A percentile compares a stretch with the other conserved stretches of the same genome.
These are phyloP conservation scores for Citrus sp. DNA, from an alignment of 345 rosid species.

Conservation along the genomic window DNA sequence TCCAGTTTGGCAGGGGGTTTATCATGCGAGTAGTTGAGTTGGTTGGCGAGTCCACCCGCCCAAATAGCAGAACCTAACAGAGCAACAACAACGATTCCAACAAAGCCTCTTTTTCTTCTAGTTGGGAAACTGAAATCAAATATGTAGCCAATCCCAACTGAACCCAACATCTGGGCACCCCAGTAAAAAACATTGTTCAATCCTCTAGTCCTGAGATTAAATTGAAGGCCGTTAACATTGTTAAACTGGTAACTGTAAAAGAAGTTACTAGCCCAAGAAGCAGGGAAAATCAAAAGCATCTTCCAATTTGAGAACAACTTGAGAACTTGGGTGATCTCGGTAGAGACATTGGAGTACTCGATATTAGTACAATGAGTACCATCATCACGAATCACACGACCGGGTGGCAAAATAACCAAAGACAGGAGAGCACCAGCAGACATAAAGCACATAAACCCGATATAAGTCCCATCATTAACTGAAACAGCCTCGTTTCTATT, in stretches of 20 bases:
- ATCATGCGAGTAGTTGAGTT: conserved; percentile 38
- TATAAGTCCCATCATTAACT: conserved; percentile 68
- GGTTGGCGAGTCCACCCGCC: conserved; percentile 86
- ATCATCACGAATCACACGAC: conserved; percentile 49
- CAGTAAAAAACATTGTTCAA: conserved; percentile 87
- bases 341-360: conserved; percentile 44
- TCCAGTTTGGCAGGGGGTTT: conserved; percentile 48
- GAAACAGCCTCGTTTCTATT: conserved; percentile 49
- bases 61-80: conserved; percentile 61
- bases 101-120: conserved; percentile 62
- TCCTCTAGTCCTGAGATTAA: conserved; percentile 77
- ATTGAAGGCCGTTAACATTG: conserved; percentile 62
- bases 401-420: conserved; percentile 51
- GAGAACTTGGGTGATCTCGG: conserved; percentile 37
- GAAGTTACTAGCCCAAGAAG: conserved; percentile 93
- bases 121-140: conserved; percentile 80
- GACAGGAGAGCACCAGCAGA: conserved; percentile 50
- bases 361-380: conserved; percentile 52
- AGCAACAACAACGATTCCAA: conserved; percentile 65
- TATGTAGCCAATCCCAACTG: conserved; percentile 56
- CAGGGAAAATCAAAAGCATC: conserved; percentile 73
- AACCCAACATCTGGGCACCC: conserved; percentile 94
- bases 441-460: conserved; percentile 86
- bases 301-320: conserved; percentile 52
- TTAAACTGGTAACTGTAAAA: conserved; percentile 84